Conservation (phyloP, 192 early-diverging fungal species). For the Globomyces pollinis-pini region DNA sequence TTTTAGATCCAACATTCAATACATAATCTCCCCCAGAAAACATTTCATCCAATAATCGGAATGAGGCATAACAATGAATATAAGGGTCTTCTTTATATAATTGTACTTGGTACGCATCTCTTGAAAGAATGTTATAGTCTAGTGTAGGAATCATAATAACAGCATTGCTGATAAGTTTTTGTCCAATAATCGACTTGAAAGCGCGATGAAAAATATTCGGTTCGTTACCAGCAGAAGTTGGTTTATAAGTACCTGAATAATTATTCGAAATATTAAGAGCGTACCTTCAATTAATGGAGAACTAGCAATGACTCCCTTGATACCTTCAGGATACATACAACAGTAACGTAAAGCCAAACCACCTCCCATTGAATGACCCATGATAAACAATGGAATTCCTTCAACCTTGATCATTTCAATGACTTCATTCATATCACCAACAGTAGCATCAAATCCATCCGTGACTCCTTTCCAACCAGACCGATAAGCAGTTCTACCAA, state of each 20-base stretch:
- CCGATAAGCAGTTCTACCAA: constrained; percentile 53
- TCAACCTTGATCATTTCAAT: constrained; percentile 22
- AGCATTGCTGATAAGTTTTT: not conserved
- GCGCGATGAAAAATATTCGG: not conserved
- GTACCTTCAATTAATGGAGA: constrained; percentile 3
- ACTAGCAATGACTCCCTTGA: not conserved
- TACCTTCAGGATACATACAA: not conserved
- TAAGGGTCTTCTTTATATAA: constrained; percentile 1
- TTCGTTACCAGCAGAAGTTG: not conserved
- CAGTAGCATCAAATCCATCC: constrained; percentile 28
- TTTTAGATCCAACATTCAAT: not conserved
- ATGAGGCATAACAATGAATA: not conserved
- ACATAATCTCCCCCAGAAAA: not conserved
- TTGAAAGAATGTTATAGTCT: constrained; percentile 1
- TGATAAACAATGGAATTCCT: constrained; percentile 43
- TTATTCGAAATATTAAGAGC: not conserved
- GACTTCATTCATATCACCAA: constrained; percentile 37
- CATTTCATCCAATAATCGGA: not conserved
- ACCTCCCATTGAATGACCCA: constrained; percentile 45
- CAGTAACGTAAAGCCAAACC: constrained; percentile 20
- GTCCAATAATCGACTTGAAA: not conserved
- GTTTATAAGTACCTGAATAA: not conserved
- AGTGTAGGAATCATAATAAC: not conserved
- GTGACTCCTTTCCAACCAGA: constrained; percentile 27
- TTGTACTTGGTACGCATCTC: not conserved